Conservation (phyloP, 495 filamentous ascomycete genomes). For the Neurospora sp. region DNA sequence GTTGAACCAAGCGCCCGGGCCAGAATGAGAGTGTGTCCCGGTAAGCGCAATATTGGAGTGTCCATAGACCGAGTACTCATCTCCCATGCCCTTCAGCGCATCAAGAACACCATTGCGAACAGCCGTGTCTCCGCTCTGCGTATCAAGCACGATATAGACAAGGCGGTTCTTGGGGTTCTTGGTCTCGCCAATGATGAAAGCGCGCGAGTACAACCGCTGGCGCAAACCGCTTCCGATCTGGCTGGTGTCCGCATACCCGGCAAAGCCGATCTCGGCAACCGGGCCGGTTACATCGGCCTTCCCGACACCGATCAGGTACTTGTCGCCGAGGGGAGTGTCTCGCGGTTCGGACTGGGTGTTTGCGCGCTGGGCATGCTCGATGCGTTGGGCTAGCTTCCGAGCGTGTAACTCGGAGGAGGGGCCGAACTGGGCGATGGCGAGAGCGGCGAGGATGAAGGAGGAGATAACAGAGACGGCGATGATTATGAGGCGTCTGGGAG, state of each 20-base stretch:
- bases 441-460: constrained; percentile 12
- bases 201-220: constrained; percentile 75
- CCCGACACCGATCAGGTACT: constrained; percentile 76
- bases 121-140: constrained; percentile 77
- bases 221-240: constrained; percentile 75
- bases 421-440: constrained; percentile 9
- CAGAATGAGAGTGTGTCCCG: constrained; percentile 88
- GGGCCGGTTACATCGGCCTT: constrained; percentile 94
- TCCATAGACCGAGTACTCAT: constrained; percentile 48
- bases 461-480: constrained; percentile 10
- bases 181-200: constrained; percentile 78
- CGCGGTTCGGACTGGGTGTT: neutral
- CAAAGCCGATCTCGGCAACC: constrained; percentile 41
- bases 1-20: constrained; percentile 90
- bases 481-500: constrained; percentile 1
- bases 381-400: neutral
- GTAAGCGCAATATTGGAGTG: constrained; percentile 78
- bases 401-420: neutral
- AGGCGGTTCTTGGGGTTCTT: constrained; percentile 62
- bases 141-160: constrained; percentile 79
- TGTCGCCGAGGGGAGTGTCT: constrained; percentile 28
- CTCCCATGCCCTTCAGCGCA: constrained; percentile 50
- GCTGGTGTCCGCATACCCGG: constrained; percentile 67
- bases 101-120: constrained; percentile 75
- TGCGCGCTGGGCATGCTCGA: neutral